Conservation (phyloP, 164 flowering plant species). For the Paratinospora sagittata region DNA sequence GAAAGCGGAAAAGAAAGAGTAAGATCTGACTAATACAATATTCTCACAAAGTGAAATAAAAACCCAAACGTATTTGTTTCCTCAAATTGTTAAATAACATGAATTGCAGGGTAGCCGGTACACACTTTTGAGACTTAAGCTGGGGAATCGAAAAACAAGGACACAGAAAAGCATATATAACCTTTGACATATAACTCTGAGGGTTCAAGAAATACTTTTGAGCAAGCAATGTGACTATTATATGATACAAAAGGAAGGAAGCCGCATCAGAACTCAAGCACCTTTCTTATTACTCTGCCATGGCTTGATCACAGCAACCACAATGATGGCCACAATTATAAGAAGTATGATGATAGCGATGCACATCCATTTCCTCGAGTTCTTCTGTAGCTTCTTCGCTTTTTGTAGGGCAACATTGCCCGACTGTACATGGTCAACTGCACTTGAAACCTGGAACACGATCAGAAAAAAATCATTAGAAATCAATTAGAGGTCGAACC, state of each 20-base stretch:
- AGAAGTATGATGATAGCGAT: conserved; percentile 77
- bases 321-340: conserved; percentile 47
- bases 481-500: no score
- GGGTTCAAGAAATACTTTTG: conserved; percentile 1
- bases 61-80: background rate
- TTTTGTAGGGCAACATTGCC: conserved; percentile 70
- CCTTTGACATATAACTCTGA: background rate
- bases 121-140: background rate
- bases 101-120: background rate
- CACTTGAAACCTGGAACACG: conserved; percentile 60
- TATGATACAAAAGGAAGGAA: conserved; percentile 9
- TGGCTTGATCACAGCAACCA: conserved; percentile 59
- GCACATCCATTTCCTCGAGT: conserved; percentile 93
- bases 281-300: conserved; percentile 56
- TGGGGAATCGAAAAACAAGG: background rate
- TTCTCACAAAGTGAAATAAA: background rate
- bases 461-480: background rate
- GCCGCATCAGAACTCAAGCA: conserved; percentile 22
- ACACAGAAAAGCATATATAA: background rate
- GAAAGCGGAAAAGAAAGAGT: background rate
- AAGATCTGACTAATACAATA: background rate
- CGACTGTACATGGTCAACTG: conserved; percentile 82
- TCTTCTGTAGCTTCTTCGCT: conserved; percentile 75
- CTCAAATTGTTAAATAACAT: background rate
- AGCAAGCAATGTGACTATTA: background rate